phyloP scores from a whole-genome alignment of 768 basidiomycete species.

The Podaxis sp. region DNA sequence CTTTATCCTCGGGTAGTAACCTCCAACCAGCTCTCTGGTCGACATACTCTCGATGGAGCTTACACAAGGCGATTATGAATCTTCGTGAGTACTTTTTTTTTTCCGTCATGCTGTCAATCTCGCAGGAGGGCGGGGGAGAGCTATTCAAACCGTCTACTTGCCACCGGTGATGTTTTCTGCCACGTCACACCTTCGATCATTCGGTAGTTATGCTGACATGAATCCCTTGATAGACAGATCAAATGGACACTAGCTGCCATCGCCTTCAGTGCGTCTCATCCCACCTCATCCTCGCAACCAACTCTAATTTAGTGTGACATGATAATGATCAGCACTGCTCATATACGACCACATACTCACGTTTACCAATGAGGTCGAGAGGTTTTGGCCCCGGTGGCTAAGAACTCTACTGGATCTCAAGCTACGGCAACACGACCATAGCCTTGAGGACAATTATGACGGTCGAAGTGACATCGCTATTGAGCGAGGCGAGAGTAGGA shows the following conservation, averaged over 20 bases:
- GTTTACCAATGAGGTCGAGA: slow-evolving; percentile 37
- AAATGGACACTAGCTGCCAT: slow-evolving; percentile 12
- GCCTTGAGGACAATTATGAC: not conserved
- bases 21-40: too few species aligned
- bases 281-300: not conserved
- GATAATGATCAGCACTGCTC: slow-evolving; percentile 30
- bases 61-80: not conserved
- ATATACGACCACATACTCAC: slow-evolving; percentile 50
- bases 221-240: not conserved
- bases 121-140: not conserved
- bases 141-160: not conserved
- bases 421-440: not conserved
- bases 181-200: not conserved
- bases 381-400: slow-evolving; percentile 36
- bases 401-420: not conserved
- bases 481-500: not conserved
- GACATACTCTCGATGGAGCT: not conserved
- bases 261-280: slow-evolving; percentile 26
- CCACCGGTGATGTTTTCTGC: not conserved
- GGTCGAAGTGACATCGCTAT: not conserved
- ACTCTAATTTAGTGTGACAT: not conserved
- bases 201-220: not conserved
- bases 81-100: not conserved
- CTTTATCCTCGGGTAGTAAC: too few species aligned
- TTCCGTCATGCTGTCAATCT: not conserved